Evolutionary conservation across 2,329 filamentous ascomycete species (phyloP), one percentile per base, ranked within the genome.

Genomic region (Chaetomium globosum): DNA sequence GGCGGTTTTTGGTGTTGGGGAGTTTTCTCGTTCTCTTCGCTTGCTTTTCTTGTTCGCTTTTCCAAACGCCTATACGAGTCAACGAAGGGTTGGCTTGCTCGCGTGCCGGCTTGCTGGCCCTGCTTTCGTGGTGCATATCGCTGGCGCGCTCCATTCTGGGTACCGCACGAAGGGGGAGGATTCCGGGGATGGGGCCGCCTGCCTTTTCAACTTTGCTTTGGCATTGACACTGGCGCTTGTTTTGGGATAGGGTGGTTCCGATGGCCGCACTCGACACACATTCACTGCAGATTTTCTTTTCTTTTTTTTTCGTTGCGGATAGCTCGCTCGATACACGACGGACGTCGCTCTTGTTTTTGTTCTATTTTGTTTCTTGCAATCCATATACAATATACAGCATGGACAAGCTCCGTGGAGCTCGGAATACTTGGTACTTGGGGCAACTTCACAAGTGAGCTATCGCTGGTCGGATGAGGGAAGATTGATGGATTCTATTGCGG

Each of bases 301-400:
- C 53, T 55, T 51, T 59, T 49, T 55, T n/a, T 48, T 63, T 43
- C 10, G 23, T 28, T 55, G 57, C 46, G 56, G 39, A 31, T 46
- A 58, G 39, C 56, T 46, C 56, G 56, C 56, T 48, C 28, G 57
- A 62, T 19, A 54, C 56, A 56, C 55, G 51, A 57, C 49, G 52
- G 57, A 55, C 36, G 46, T 57, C 39, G 57, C 21, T 59, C 39
- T 49, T 28, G 23, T 36, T 65, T 53, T 54, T 55, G 13, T 53
- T 36, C 13, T 63, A 12, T 13, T 6, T 57, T 54, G 6, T 43
- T 19, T 61, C 53, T 59, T 39, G 10, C 12, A 49, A 49, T 63
- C 16, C 43, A 23, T 30, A 23, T 21, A 31, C 21, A 23, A 13
- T 53, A 59, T 59, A 49, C 28, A 58, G 39, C 13, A 30, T 28